Evolutionary conservation across 805 yeast species (phyloP).

Genomic region (Candida xiaguanensis): DNA sequence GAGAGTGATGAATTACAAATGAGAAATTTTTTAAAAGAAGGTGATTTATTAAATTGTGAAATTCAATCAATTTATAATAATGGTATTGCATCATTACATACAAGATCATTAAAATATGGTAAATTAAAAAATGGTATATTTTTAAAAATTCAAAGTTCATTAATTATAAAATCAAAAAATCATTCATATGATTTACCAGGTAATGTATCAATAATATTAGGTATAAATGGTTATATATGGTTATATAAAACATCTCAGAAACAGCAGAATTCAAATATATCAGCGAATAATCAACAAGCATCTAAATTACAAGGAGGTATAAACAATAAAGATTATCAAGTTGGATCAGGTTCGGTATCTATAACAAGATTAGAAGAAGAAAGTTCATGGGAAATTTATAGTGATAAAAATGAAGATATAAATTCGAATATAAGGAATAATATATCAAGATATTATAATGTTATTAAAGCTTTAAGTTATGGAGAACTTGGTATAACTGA

Average conservation of each 20-base stretch:
- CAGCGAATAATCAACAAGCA: conserved; percentile 12
- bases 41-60: conserved; percentile 93
- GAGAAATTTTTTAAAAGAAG: conserved; percentile 92
- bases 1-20: conserved; percentile 95
- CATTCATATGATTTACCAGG: conserved; percentile 92
- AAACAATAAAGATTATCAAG: conserved; percentile 38
- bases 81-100: conserved; percentile 91
- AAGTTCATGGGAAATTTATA: conserved; percentile 91
- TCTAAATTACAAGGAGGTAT: conserved; percentile 13
- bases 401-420: conserved; percentile 81
- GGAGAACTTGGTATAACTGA: conserved; percentile 88
- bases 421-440: conserved; percentile 59
- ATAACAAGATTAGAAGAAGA: conserved; percentile 90
- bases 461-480: conserved; percentile 74
- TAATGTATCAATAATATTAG: conserved; percentile 83
- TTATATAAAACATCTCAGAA: conserved; percentile 57
- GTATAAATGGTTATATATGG: conserved; percentile 96
- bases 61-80: conserved; percentile 86
- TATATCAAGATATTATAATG: conserved; percentile 81
- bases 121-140: conserved; percentile 89
- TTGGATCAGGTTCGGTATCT: conserved; percentile 11
- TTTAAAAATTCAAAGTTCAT: conserved; percentile 73
- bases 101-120: conserved; percentile 93
- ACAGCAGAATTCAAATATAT: not conserved
- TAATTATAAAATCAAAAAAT: conserved; percentile 79